These are phyloP conservation scores for Myriosclerotinia duriaeana DNA, from an alignment of 2,329 filamentous ascomycete genomes.

Conservation along the genomic window DNA sequence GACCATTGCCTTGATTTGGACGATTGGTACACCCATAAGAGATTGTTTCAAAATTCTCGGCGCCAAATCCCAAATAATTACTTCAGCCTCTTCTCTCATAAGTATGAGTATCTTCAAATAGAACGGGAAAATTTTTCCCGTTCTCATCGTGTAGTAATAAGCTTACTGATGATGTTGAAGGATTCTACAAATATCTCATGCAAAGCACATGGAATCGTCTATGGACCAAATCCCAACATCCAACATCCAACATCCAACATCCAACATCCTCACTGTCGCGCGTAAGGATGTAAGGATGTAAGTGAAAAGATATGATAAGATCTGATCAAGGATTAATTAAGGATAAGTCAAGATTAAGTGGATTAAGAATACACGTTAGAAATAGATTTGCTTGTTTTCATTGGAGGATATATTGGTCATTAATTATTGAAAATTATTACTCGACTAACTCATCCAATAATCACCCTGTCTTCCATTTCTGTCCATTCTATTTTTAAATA, in stretches of 20 bases:
- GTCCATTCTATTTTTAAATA: conserved; percentile 19
- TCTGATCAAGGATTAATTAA: conserved; percentile 3
- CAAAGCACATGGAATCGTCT: conserved; percentile 8
- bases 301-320: neutral
- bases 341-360: neutral
- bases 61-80: neutral
- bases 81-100: conserved; percentile 4
- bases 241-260: neutral
- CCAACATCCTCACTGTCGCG: conserved; percentile 6
- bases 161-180: neutral
- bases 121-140: neutral
- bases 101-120: conserved; percentile 19
- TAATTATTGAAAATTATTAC: conserved; percentile 8
- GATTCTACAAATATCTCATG: conserved; percentile 15
- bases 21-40: neutral
- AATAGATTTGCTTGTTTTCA: neutral
- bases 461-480: neutral
- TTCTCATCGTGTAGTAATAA: conserved; percentile 4
- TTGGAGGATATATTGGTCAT: conserved; percentile 20
- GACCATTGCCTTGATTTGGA: neutral
- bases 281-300: neutral
- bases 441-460: neutral
- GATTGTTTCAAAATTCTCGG: neutral
- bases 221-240: no score
- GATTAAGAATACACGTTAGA: neutral